Conservation (phyloP, 305 asterid genomes). For the Ilex paraguariensis region DNA sequence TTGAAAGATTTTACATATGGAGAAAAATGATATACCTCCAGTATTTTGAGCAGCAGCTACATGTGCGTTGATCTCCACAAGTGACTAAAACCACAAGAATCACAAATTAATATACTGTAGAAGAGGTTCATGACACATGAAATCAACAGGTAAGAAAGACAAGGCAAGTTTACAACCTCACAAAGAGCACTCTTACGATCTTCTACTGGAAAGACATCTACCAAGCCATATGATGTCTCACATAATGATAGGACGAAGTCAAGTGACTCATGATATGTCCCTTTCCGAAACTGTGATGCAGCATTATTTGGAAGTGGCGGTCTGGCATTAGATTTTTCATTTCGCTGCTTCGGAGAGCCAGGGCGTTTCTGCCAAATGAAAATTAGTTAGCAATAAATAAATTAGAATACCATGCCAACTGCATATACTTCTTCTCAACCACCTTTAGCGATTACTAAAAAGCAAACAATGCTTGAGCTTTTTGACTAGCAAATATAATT, state of each 20-base stretch:
- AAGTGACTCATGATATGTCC: slow-evolving; percentile 93
- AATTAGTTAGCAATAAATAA: slow-evolving; percentile 17
- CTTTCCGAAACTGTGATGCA: slow-evolving; percentile 82
- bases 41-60: slow-evolving; percentile 65
- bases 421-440: slow-evolving; percentile 9
- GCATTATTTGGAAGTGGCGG: slow-evolving; percentile 87
- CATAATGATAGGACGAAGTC: slow-evolving; percentile 90
- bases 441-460: background rate
- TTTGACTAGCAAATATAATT: background rate
- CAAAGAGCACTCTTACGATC: slow-evolving; percentile 90
- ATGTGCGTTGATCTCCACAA: slow-evolving; percentile 72
- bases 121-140: slow-evolving; percentile 15
- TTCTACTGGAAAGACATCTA: slow-evolving; percentile 92
- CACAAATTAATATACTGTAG: slow-evolving; percentile 18
- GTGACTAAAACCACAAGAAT: slow-evolving; percentile 63
- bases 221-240: slow-evolving; percentile 92
- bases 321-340: slow-evolving; percentile 56
- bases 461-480: no score
- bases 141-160: slow-evolving; percentile 9
- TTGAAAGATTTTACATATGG: background rate
- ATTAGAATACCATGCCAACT: slow-evolving; percentile 13
- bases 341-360: slow-evolving; percentile 70
- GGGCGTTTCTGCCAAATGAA: slow-evolving; percentile 63
- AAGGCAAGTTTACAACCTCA: slow-evolving; percentile 57
- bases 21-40: slow-evolving; percentile 59